Evolutionary conservation across 768 basidiomycete genomes (phyloP).

Genomic region (Inosperma sp.): DNA sequence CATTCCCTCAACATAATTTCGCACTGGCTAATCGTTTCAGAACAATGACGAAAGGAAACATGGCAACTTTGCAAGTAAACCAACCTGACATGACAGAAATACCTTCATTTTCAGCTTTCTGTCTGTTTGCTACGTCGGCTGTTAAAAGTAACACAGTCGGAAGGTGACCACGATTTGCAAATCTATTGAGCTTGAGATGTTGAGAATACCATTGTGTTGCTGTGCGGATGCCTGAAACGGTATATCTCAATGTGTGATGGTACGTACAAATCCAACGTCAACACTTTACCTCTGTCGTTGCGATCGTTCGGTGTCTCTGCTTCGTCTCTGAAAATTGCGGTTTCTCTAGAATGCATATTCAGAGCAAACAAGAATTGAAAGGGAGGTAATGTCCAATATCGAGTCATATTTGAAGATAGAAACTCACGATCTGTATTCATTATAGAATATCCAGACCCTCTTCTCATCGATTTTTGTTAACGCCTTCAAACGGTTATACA

Average conservation of each 20-base stretch:
- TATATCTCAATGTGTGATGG: background rate
- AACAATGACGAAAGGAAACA: background rate
- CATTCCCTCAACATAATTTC: slow-evolving; percentile 77
- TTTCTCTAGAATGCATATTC: slow-evolving; percentile 50
- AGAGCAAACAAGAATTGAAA: background rate
- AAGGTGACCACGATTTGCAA: slow-evolving; percentile 48
- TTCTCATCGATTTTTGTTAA: slow-evolving; percentile 84
- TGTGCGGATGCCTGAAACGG: slow-evolving; percentile 82
- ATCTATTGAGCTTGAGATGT: slow-evolving; percentile 56
- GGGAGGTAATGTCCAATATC: background rate
- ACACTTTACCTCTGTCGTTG: slow-evolving; percentile 80
- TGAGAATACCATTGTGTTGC: slow-evolving; percentile 83
- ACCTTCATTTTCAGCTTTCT: slow-evolving; percentile 64
- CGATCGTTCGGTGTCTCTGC: slow-evolving; percentile 88
- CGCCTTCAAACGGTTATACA: slow-evolving; percentile 88
- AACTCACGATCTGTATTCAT: slow-evolving; percentile 77
- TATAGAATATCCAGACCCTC: slow-evolving; percentile 79
- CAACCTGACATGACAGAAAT: slow-evolving; percentile 62
- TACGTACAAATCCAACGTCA: background rate
- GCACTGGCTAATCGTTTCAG: slow-evolving; percentile 40
- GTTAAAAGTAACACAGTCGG: slow-evolving; percentile 79
- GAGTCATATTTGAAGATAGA: background rate
- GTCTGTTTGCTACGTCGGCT: slow-evolving; percentile 82
- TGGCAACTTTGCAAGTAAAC: slow-evolving; percentile 10
- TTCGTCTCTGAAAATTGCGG: slow-evolving; percentile 70